phyloP scores from a whole-genome alignment of 768 basidiomycete genomes.

The Xerocomellus chrysenteron region DNA sequence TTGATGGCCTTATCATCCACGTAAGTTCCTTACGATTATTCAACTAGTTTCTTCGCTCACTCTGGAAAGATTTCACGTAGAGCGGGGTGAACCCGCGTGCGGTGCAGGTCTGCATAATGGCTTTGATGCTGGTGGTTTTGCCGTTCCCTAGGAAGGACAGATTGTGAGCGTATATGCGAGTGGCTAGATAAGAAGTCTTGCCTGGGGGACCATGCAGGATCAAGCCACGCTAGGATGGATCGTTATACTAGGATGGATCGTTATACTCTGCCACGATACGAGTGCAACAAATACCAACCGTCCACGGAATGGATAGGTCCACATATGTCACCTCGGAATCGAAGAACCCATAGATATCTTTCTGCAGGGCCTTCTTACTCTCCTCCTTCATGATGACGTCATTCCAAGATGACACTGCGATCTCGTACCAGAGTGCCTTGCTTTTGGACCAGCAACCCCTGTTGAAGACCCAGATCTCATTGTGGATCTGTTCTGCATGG shows the following conservation, averaged over 20 bases:
- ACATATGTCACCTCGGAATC: constrained; percentile 71
- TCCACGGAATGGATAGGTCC: constrained; percentile 79
- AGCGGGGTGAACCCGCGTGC: constrained; percentile 64
- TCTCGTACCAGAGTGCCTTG: constrained; percentile 54
- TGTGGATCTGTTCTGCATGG: constrained; percentile 52
- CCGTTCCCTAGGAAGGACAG: constrained; percentile 62
- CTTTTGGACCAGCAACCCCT: constrained; percentile 68
- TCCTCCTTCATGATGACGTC: constrained; percentile 70
- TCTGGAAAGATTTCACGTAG: constrained; percentile 80
- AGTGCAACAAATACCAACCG: constrained; percentile 41
- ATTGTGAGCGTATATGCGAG: not conserved
- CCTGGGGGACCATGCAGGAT: constrained; percentile 85
- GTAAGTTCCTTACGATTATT: constrained; percentile 6
- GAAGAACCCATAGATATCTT: constrained; percentile 81
- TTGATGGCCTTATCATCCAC: constrained; percentile 40
- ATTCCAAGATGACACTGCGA: constrained; percentile 69
- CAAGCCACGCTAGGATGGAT: constrained; percentile 59
- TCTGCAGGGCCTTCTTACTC: constrained; percentile 66
- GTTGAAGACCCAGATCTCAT: constrained; percentile 79
- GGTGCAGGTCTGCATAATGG: constrained; percentile 72
- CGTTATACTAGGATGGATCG: constrained; percentile 35
- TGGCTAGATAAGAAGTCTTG: constrained; percentile 18
- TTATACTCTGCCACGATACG: not conserved
- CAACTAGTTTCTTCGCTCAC: constrained; percentile 36
- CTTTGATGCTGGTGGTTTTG: constrained; percentile 80